Base-by-base conservation (phyloP, 768 basidiomycete species). In the Naganishia randhawae region DNA sequence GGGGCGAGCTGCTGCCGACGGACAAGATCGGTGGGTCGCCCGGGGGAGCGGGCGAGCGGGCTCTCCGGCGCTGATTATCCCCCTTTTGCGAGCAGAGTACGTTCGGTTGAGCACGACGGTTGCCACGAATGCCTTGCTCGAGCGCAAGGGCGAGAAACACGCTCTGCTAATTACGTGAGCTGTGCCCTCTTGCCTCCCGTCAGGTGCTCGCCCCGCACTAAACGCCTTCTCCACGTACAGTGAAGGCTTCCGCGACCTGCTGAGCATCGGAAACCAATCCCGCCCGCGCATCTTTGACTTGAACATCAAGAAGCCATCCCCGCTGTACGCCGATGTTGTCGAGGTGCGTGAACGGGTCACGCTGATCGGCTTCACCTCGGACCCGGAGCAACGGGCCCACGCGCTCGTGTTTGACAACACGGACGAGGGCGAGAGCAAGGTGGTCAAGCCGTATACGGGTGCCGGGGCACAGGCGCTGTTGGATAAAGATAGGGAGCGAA, bases 211-310 rank as follows among this genome's bases (percentile, higher is more conserved):
- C 61, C 37, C 9, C 8, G 6, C 35, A 11, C 61, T 41, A n/a
- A 37, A 25, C 35, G 35, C 37, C 33, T 17, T 1, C 57, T 48
- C 45, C 57, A 8, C 57, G 7, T 27, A 11, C 51, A 66, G 55
- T 10, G 75, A 76, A 61, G 77, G 77, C 2, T 76, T 75, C 72
- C 66, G 78, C 76, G 94, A 96, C 78, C 86, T 97, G 11, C 84
- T 98, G 7, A 84, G 90, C 35, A 97, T 98, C 68, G 92, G 92
- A 10, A 96, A 96, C 78, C 95, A 97, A 78, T 89, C 92, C 19
- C 88, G 95, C 25, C 95, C 95, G 1, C 87, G 86, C 74, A 96
- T 97, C 73, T 98, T 98, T 74, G 94, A 96, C 78, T 84, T 98
- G 29, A 90, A 94, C 73, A 94, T 97, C 77, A 85, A 72, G 16